Evolutionary conservation across 805 yeast genomes (phyloP).

Genomic region (Ogataea polymorpha): DNA sequence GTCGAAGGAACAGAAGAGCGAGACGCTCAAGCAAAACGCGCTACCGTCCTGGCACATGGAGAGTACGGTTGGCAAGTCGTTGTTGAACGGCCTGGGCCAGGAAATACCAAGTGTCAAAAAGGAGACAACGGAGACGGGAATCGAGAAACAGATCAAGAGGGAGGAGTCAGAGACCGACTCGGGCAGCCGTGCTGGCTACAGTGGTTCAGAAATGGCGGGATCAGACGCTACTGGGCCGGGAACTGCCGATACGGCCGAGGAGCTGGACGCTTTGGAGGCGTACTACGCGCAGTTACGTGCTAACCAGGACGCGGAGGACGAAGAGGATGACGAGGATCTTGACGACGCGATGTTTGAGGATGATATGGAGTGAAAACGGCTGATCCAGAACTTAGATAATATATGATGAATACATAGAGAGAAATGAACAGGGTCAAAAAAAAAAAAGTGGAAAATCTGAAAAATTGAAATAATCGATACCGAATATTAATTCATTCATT

Average conservation of each 20-base stretch:
- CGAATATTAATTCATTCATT: neutral
- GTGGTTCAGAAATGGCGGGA: constrained; percentile 9
- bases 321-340: constrained; percentile 39
- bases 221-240: constrained; percentile 17
- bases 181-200: constrained; percentile 4
- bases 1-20: constrained; percentile 65
- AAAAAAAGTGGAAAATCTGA: too few relatives aligned
- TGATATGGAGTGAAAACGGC: constrained; percentile 2
- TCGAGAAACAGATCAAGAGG: constrained; percentile 16
- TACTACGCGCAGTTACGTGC: constrained; percentile 77
- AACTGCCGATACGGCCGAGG: constrained; percentile 54
- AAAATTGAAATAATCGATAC: neutral
- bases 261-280: constrained; percentile 68
- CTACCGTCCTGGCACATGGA: constrained; percentile 95
- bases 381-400: neutral
- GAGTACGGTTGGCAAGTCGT: constrained; percentile 77
- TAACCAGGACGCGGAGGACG: constrained; percentile 59
- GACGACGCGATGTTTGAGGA: constrained; percentile 24
- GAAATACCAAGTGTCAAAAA: constrained; percentile 35
- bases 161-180: constrained; percentile 10
- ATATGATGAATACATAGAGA: constrained; percentile 1
- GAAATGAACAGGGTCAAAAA: neutral
- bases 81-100: constrained; percentile 53
- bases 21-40: constrained; percentile 82
- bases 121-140: constrained; percentile 21